phyloP scores from a whole-genome alignment of 2,329 filamentous ascomycete species.

The Claviceps spartinae region DNA sequence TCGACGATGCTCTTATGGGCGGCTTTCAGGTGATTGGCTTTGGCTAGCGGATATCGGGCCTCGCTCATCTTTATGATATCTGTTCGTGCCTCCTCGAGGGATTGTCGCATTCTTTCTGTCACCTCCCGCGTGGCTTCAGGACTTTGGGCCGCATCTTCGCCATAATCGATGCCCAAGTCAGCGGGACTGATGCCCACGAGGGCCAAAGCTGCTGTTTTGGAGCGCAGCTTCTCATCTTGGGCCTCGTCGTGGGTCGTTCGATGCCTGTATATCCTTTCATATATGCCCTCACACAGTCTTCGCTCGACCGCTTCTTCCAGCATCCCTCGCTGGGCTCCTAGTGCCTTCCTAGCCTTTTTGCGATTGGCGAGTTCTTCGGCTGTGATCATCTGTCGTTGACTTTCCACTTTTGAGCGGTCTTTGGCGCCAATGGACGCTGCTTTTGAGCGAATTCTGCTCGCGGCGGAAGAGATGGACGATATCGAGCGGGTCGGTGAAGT shows the following conservation, averaged over 20 bases:
- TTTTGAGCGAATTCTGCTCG: slow-evolving; percentile 42
- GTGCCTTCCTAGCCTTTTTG: slow-evolving; percentile 60
- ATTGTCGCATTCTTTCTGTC: slow-evolving; percentile 55
- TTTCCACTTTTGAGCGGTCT: slow-evolving; percentile 33
- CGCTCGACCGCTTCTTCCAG: slow-evolving; percentile 88
- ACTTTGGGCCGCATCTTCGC: slow-evolving; percentile 39
- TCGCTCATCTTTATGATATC: slow-evolving; percentile 73
- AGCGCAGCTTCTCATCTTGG: slow-evolving; percentile 84
- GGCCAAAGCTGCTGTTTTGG: slow-evolving; percentile 78
- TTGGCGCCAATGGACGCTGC: slow-evolving; percentile 40
- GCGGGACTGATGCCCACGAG: slow-evolving; percentile 83
- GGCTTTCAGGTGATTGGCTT: slow-evolving; percentile 75
- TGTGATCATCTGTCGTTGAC: slow-evolving; percentile 78
- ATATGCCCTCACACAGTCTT: slow-evolving; percentile 71
- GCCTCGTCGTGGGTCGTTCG: slow-evolving; percentile 87
- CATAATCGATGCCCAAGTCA: slow-evolving; percentile 70
- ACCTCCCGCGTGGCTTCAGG: slow-evolving; percentile 45
- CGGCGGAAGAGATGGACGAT: slow-evolving; percentile 42
- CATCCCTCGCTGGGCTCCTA: slow-evolving; percentile 63
- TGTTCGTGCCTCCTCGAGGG: slow-evolving; percentile 53
- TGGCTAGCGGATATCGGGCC: slow-evolving; percentile 77
- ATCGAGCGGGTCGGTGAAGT: slow-evolving; percentile 39
- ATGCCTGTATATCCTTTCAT: slow-evolving; percentile 82
- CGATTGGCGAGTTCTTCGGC: slow-evolving; percentile 68
- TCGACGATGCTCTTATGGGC: slow-evolving; percentile 94